Evolutionary conservation across 2,329 filamentous ascomycete species (phyloP), one percentile per base, ranked within the genome.

Genomic region (Ilyonectria mors-panacis): DNA sequence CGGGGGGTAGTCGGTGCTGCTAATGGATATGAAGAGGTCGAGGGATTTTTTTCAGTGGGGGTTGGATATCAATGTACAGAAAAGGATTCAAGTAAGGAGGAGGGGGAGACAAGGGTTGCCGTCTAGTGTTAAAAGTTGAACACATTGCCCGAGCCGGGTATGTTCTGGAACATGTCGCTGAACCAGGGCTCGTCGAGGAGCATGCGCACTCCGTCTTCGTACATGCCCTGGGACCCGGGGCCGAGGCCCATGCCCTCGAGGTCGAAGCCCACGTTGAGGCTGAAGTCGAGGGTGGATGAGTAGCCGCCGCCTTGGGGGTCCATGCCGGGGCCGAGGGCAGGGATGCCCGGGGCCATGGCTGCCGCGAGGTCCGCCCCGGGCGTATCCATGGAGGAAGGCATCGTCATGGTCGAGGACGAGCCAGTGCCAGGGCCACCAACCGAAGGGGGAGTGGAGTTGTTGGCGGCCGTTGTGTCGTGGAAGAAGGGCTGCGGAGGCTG

Each of bases 161-260:
- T 69, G 13, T 76, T 77, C 53, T 80, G 78, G 23, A 83, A 80
- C 63, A 79, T 76, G 55, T 79, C 78, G 9, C 73, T 80, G 62
- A 83, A 78, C 78, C 82, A 84, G 15, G 81, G 79, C 62, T 84
- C 82, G 63, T 79, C 77, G 57, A 83, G 74, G 58, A 81, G 76
- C 66, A 79, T 80, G 37, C 77, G 75, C 57, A 80, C 75, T 9
- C 78, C 78, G 17, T 80, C 78, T 66, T 78, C 78, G 59, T 79
- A 75, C 60, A 74, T 71, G 37, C 75, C 75, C 54, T 75, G 74
- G 4, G 70, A 61, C 8, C 75, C 77, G 9, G 70, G 67, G 1
- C 72, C 73, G 19, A 79, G 56, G 28, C 75, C 78, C 44, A 80
- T 64, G 17, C 73, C 69, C 51, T 77, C 78, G 51, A 79, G 73